Conservation (phyloP, 192 early-diverging fungal genomes). For the Backusella parvicylindrica region DNA sequence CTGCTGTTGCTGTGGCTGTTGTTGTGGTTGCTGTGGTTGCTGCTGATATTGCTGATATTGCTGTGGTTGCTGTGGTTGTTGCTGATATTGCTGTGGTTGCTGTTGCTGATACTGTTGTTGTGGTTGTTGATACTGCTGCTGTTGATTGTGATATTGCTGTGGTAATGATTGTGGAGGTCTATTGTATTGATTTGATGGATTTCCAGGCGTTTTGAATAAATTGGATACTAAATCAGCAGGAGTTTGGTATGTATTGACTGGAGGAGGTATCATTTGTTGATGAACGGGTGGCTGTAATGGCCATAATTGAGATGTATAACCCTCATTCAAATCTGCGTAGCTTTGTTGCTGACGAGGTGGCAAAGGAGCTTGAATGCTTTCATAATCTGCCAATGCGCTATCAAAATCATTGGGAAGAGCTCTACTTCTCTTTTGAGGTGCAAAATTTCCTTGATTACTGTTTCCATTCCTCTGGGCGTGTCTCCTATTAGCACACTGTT, state of each 20-base stretch:
- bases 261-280: background rate
- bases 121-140: conserved; percentile 30
- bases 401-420: background rate
- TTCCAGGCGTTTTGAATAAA: background rate
- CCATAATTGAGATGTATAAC: background rate
- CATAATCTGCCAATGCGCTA: conserved; percentile 4
- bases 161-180: background rate
- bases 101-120: conserved; percentile 19
- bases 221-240: background rate
- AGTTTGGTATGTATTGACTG: background rate
- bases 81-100: conserved; percentile 4
- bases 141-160: conserved; percentile 17
- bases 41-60: conserved; percentile 27
- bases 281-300: background rate
- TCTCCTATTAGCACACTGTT: background rate
- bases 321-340: conserved; percentile 6
- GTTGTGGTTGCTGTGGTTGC: conserved; percentile 27
- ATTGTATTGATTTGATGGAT: background rate
- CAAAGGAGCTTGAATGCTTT: background rate
- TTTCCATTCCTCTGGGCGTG: background rate
- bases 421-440: background rate
- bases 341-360: conserved; percentile 15
- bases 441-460: background rate
- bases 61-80: background rate
- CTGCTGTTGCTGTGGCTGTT: conserved; percentile 13